These are phyloP conservation scores for Ophiocordyceps camponoti-leonardi DNA, from an alignment of 2,329 filamentous ascomycete genomes.

Conservation along the genomic window DNA sequence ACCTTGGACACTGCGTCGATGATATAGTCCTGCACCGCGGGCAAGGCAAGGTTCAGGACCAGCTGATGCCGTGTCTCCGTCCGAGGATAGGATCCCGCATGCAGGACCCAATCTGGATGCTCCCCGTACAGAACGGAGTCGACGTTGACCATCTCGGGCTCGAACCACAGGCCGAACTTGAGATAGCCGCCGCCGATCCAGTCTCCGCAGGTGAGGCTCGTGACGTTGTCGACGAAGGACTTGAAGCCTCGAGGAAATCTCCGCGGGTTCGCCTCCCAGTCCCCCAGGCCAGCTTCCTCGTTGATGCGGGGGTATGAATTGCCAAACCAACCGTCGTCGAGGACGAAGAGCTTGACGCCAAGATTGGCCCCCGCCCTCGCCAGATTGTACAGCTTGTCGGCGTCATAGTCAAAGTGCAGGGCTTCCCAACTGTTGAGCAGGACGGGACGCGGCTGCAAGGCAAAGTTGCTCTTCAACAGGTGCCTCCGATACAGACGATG, in stretches of 20 bases:
- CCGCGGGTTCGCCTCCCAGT: conserved; percentile 41
- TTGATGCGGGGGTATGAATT: conserved; percentile 36
- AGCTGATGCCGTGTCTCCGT: conserved; percentile 40
- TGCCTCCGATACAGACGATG: conserved; percentile 45
- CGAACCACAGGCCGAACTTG: conserved; percentile 48
- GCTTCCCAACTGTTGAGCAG: conserved; percentile 53
- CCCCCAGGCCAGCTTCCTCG: conserved; percentile 41
- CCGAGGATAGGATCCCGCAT: conserved; percentile 36
- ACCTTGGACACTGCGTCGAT: conserved; percentile 36
- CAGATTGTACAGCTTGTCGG: conserved; percentile 34
- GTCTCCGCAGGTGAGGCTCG: conserved; percentile 27
- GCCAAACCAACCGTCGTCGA: conserved; percentile 54
- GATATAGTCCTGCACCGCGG: conserved; percentile 46
- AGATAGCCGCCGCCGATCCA: conserved; percentile 27
- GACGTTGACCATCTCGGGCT: conserved; percentile 51
- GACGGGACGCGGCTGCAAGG: conserved; percentile 30
- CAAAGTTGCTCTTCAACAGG: conserved; percentile 39
- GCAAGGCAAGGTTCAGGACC: conserved; percentile 41
- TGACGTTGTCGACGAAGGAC: conserved; percentile 32
- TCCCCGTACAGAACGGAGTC: conserved; percentile 41
- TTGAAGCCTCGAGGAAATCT: conserved; percentile 41
- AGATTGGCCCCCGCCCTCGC: conserved; percentile 38
- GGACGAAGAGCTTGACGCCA: conserved; percentile 45
- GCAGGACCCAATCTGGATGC: conserved; percentile 47
- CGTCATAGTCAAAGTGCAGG: conserved; percentile 38